Evolutionary conservation across 305 asterid genomes (phyloP).

Genomic region (Fraxinus platypoda): DNA sequence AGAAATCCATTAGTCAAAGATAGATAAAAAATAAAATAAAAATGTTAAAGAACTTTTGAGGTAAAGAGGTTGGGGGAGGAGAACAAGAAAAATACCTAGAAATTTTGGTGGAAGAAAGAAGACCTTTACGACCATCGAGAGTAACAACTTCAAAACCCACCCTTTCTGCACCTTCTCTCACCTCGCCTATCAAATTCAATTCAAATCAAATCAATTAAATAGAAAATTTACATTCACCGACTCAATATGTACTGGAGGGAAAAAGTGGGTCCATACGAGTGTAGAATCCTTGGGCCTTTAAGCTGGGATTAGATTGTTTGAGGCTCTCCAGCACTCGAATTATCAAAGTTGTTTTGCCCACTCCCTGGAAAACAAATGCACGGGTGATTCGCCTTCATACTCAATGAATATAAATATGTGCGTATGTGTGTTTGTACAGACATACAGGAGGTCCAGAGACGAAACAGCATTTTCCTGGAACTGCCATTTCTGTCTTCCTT

Average conservation of each 20-base stretch:
- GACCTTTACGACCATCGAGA: constrained; percentile 66
- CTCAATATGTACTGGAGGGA: not conserved
- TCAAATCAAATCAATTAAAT: not conserved
- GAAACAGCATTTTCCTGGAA: constrained; percentile 62
- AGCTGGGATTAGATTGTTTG: constrained; percentile 47
- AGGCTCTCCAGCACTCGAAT: constrained; percentile 61
- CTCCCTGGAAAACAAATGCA: constrained; percentile 47
- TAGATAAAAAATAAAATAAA: not conserved
- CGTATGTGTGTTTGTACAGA: not conserved
- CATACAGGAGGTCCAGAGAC: constrained; percentile 71
- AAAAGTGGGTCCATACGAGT: constrained; percentile 47
- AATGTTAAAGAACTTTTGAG: not conserved
- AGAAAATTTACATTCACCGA: not conserved
- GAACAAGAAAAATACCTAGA: constrained; percentile 41
- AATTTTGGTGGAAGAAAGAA: constrained; percentile 59
- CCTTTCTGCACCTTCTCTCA: constrained; percentile 70
- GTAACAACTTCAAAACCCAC: constrained; percentile 84
- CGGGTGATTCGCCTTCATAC: not conserved
- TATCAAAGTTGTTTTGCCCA: constrained; percentile 76
- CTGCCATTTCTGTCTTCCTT: constrained; percentile 43
- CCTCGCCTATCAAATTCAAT: constrained; percentile 49
- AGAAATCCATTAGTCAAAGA: not conserved
- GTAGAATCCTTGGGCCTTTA: constrained; percentile 76
- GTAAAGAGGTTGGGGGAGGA: not conserved
- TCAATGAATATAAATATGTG: not conserved